Evolutionary conservation across 805 yeast genomes (phyloP), one percentile per base, ranked within the genome.

Genomic region (Spathaspora gorwiae): DNA sequence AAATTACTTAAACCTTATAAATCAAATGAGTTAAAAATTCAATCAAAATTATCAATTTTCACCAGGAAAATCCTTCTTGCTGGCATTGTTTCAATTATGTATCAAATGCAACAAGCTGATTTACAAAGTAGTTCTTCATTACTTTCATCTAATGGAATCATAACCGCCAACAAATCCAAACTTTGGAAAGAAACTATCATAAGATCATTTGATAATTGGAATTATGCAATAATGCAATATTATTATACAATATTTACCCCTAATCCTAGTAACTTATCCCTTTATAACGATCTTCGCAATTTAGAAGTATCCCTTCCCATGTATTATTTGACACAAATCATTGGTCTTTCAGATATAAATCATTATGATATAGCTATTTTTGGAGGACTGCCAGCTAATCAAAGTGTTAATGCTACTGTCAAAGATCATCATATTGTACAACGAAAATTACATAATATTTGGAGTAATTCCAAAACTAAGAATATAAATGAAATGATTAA

Each of bases 311-410:
- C 80, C 79, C 75, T 80, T 47, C 83, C 88, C 0, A 78, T 82
- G 43, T 84, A 80, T 61, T 90, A 87, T 57, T 71, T 85, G 66
- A 80, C 87, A 0, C 90, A 85, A 56, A 79, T 86, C 12, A 77
- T 81, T 38, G 76, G 73, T 1, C 57, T 69, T 49, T 50, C 87
- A 58, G 79, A 87, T 42, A 75, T 84, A 27, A 82, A 86, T 45
- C 88, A 86, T 50, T 83, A 85, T 61, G 95, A 88, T 61, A 79
- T 86, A 46, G 85, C 85, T 44, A 82, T 86, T 5, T 83, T 72
- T 60, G 83, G 90, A 2, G 96, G 96, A 1, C 86, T 89, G 7
- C 94, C 94, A 1, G 79, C 84, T 65, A 76, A 90, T 54, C 82
- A 85, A 83, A 68, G 73, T 48, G 75, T 71, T 5, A 56, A 52